Evolutionary conservation across 371 early-diverging fungal genomes (phyloP), one percentile per base, ranked within the genome.

Genomic region (Mortierella sp.): DNA sequence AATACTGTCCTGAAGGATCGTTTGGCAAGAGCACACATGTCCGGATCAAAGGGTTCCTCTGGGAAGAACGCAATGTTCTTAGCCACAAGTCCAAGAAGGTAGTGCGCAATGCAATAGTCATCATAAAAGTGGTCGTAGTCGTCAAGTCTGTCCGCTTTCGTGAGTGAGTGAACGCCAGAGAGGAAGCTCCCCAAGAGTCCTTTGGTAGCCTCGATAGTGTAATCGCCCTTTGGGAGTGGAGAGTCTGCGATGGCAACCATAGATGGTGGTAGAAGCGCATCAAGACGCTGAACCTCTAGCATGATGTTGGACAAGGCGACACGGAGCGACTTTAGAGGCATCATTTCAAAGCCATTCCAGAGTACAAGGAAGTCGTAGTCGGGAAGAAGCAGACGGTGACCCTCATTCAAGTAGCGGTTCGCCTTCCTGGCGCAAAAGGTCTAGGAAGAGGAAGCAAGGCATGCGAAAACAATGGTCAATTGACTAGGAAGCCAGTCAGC

Each of bases 311-410:
- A 40, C 0, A 74, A 39, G 2, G 74, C 74, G 12, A 67, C 57
- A 5, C 74, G 59, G 21, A 74, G 44, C 8, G 59, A 63, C 34
- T 60, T 67, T 10, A 74, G 14, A 3, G 74, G 74, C 74, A 74
- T 74, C 74, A 67, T 74, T n/a, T 74, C 74, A 43, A 74, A 74
- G 1, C 63, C 74, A 34, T 74, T 74, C 74, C 74, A 74, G 48
- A 74, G 74, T 1, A 74, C 68, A 6, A 74, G 34, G 27, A 74
- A 74, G 45, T 74, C 74, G 46, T 74, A 74, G 50, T 67, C 68
- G 2, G 74, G 63, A 5, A 74, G 56, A 1, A 74, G 54, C 19
- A 74, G 53, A 21, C 57, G 65, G 0, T 41, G 46, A 6, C 54
- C 56, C 34, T 74, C 74, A 16, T 67, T 74, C 52, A 74, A 19